These are phyloP conservation scores for Terana coerulea DNA, from an alignment of 768 basidiomycete species.

Conservation along the genomic window DNA sequence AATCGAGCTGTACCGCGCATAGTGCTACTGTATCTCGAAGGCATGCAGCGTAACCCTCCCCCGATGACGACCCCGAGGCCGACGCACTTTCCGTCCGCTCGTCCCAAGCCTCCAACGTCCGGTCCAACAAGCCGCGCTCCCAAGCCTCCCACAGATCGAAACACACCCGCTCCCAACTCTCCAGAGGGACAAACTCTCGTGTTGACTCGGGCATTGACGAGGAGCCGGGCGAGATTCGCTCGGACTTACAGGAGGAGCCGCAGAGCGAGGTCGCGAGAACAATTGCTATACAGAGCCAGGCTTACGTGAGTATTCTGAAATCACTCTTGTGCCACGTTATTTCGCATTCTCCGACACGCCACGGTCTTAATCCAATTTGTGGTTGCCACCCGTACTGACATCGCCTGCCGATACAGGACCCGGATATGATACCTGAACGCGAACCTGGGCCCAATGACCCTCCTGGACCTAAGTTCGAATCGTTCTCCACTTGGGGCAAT, in stretches of 20 bases:
- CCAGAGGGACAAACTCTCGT: slow-evolving; percentile 9
- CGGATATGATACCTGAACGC: slow-evolving; percentile 32
- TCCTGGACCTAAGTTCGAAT: slow-evolving; percentile 66
- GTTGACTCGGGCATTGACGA: slow-evolving; percentile 18
- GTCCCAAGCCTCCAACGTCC: slow-evolving; percentile 1
- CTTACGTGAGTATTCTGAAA: no score
- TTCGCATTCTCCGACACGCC: no score
- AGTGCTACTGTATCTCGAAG: slow-evolving; percentile 69
- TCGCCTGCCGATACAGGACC: no score
- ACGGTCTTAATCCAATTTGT: no score
- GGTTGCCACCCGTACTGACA: no score
- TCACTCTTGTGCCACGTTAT: no score
- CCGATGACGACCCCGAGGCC: slow-evolving; percentile 34
- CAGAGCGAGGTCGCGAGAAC: slow-evolving; percentile 54
- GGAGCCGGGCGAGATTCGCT: slow-evolving; percentile 21
- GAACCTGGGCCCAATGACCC: slow-evolving; percentile 70
- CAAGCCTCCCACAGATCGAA: slow-evolving; percentile 26
- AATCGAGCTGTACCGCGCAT: slow-evolving; percentile 22
- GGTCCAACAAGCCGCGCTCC: slow-evolving; percentile 6
- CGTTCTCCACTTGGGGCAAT: slow-evolving; percentile 78
- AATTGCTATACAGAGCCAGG: slow-evolving; percentile 17
- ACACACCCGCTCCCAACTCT: slow-evolving; percentile 41
- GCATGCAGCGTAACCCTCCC: slow-evolving; percentile 39
- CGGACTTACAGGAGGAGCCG: slow-evolving; percentile 48
- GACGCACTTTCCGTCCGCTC: slow-evolving; percentile 15